Evolutionary conservation across 2,329 filamentous ascomycete genomes (phyloP).

Genomic region (Tolypocladium tropicale): DNA sequence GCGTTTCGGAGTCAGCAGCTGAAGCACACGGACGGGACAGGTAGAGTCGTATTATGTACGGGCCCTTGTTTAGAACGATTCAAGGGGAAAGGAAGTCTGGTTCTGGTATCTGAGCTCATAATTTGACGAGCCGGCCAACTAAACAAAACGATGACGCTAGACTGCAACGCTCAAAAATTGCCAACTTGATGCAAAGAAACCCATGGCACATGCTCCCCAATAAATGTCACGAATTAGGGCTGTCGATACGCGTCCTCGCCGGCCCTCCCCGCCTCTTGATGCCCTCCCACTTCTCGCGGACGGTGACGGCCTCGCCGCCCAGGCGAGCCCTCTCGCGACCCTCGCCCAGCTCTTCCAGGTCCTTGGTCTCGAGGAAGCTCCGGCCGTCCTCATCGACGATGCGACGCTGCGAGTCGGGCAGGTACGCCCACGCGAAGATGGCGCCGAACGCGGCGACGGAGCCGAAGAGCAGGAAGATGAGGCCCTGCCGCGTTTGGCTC

Average conservation of each 20-base stretch:
- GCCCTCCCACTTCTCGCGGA: slow-evolving; percentile 31
- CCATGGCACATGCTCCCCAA: background rate
- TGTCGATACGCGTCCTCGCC: background rate
- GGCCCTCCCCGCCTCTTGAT: slow-evolving; percentile 21
- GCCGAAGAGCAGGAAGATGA: slow-evolving; percentile 40
- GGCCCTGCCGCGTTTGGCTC: slow-evolving; percentile 31
- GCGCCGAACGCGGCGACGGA: slow-evolving; percentile 38
- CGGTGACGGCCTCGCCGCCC: slow-evolving; percentile 33
- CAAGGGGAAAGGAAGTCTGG: background rate
- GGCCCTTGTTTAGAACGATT: background rate
- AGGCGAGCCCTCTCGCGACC: slow-evolving; percentile 32
- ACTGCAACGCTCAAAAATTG: background rate
- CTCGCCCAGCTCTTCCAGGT: slow-evolving; percentile 39
- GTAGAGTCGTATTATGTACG: background rate
- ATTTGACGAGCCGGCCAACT: background rate
- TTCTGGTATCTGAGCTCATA: background rate
- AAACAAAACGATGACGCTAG: background rate
- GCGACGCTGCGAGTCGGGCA: slow-evolving; percentile 36
- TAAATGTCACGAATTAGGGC: background rate
- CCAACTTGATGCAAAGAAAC: background rate
- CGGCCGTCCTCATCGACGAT: slow-evolving; percentile 23
- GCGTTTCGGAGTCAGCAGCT: background rate
- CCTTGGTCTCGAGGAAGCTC: slow-evolving; percentile 32
- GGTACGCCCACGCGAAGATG: slow-evolving; percentile 40
- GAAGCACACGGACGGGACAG: background rate